Base-by-base conservation (phyloP, 2,329 filamentous ascomycete species). In the Talaromyces sp. region DNA sequence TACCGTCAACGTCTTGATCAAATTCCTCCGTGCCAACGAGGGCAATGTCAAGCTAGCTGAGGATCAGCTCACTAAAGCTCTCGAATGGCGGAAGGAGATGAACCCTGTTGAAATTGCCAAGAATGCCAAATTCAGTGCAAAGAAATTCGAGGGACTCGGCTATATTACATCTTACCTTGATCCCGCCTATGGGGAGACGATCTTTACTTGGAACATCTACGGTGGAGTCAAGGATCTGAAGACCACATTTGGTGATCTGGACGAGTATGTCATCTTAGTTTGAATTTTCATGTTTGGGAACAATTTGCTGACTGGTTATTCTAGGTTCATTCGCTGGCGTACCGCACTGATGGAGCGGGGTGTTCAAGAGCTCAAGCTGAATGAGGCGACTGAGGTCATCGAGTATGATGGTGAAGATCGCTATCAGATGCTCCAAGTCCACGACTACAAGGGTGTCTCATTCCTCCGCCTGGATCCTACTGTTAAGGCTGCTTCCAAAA, bases 171-270 rank as follows among this genome's bases (percentile, higher is more conserved):
- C 80, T n/a, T 85, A 94, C 64, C 75, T 80, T 56, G 78, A 78
- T 40, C 79, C 80, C 36, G 79, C 80, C 1, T 77, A 77, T 25
- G 80, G 79, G 53, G 70, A 76, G 57, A 71, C 84, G 66, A 73
- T 96, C 57, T 86, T 92, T 51, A 94, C 89, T 2, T 97, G 92
- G 88, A 97, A 97, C 73, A 86, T 97, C 68, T 97, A 97, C 70
- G 92, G 92, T 13, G 84, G 85, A 37, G 89, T 92, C 62, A 94
- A 94, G 80, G 83, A 90, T 65, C 85, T 91, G 61, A 84, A 89
- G 63, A 79, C 80, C 59, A 95, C 91, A 0, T 97, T 97, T 77
- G 89, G 89, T 3, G 82, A 94, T 67, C 77, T 91, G 5, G 80
- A 91, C 25, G 88, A 89, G 90, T 96, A 77, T 72, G 87, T 80